Percentiles rank a stretch among this genome's conserved stretches.
phyloP scores from a whole-genome alignment of 176 grass and related monocot genomes.

The Ananas comosus region DNA sequence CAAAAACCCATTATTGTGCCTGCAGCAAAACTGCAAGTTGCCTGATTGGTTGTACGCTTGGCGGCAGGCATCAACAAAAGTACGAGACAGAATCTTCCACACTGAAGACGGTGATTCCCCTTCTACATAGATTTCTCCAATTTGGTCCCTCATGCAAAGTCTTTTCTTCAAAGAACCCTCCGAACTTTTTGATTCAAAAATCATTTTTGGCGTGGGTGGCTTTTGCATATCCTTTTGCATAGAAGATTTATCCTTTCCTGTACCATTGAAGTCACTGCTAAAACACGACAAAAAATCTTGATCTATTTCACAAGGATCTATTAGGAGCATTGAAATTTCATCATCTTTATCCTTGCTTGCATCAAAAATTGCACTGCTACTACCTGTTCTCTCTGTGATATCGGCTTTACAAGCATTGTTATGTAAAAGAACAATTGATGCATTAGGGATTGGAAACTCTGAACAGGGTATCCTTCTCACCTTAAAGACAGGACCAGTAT shows the following conservation, averaged over 20 bases:
- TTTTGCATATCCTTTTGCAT: conserved; percentile 18
- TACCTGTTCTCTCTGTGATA: conserved; percentile 57
- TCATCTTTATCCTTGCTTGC: conserved; percentile 45
- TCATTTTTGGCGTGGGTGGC: background rate
- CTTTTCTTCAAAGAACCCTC: conserved; percentile 21
- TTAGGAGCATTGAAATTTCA: conserved; percentile 56
- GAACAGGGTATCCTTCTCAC: conserved; percentile 83
- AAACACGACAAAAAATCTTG: conserved; percentile 55
- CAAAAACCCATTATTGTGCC: conserved; percentile 28
- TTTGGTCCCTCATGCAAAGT: conserved; percentile 45
- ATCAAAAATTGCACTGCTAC: conserved; percentile 35
- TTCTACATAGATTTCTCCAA: conserved; percentile 80
- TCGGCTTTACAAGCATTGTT: conserved; percentile 45
- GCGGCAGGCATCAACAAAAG: conserved; percentile 64
- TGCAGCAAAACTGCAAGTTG: conserved; percentile 61
- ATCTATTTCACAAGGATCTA: conserved; percentile 38
- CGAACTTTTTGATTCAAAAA: conserved; percentile 21
- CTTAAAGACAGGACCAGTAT: conserved; percentile 67
- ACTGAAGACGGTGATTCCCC: conserved; percentile 59
- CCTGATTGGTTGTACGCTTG: conserved; percentile 70
- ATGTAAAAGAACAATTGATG: conserved; percentile 54
- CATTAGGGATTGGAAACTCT: conserved; percentile 52
- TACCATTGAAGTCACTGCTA: conserved; percentile 30
- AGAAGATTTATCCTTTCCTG: conserved; percentile 17
- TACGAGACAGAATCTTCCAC: conserved; percentile 70